Base-by-base conservation (phyloP, 352 stramenopile genomes). In the Phytopythium boreale region DNA sequence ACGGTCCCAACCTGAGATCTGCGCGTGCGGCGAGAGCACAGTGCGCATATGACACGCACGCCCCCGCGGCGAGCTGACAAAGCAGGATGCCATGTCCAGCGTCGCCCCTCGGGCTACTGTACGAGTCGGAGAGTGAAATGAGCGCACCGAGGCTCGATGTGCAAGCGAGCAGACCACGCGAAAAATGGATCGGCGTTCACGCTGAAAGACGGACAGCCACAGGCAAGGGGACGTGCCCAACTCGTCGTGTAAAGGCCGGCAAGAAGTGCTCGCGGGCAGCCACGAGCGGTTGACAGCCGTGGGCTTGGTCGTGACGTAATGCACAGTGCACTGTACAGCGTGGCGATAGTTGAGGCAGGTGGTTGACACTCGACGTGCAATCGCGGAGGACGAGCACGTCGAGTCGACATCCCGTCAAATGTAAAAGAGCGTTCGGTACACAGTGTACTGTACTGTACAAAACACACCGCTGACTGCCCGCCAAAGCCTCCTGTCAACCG, bases 11-110 rank as follows among this genome's bases (percentile, higher is more conserved):
- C 29, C 49, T 31, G 22, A 55, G 49, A 31, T 31, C 29, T 31
- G 20, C 49, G 49, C 6, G 7, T 26, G 1, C 26, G 24, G 20
- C 49, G 49, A n/a, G 29, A 10, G 49, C 15, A 27, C 49, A 22
- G 49, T 19, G 22, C 22, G 49, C 49, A 55, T 31, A 55, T 55
- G 49, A 31, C 49, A 34, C 49, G 49, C 49, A 55, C 49, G 22
- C 29, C 12, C 37, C 12, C 37, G 0, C 17, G 37, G 37, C 12
- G 37, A 44, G 17, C 19, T 44, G 37, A 44, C 37, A 44, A 12
- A 4, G 12, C 11, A 44, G 11, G 14, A 19, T n/a, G 10, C 37
- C 37, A 7, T 44, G 12, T 44, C 12, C 37, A 44, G 49, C 8
- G 24, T 34, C 2, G 24, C 10, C 17, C 37, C n/a, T n/a, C n/a